Evolutionary conservation across 768 basidiomycete species (phyloP), one percentile per base, ranked within the genome.

Genomic region (Holtermanniella nyarrowii): DNA sequence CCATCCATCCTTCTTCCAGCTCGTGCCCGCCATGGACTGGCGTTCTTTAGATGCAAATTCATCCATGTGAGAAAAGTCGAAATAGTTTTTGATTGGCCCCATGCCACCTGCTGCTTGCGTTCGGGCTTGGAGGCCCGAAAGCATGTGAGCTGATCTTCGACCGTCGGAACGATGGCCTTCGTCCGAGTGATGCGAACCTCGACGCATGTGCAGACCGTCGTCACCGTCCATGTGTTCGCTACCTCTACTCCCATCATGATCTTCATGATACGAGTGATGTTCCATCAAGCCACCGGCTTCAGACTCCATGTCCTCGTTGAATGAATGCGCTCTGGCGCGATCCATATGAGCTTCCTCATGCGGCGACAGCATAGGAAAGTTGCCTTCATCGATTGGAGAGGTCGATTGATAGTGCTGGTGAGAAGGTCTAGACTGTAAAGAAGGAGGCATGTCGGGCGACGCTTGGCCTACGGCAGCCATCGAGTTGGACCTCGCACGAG

Each of bases 401-500:
- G 61, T 57, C 13, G 61, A 53, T 18, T 56, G 61, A 45, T 63
- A 64, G 40, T 67, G 65, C 49, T 52, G 49, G n/a, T 54, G 54
- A 10, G 54, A 54, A 37, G 62, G 58, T 46, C 62, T 50, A 5
- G 31, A 37, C 31, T 37, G 31, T 16, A 37, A 37, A 7, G 16
- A 7, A 7, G 31, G 31, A 7, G 31, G 31, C 10, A 52, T 46
- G 24, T 57, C 49, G 24, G 59, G 56, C 3, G 62, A 53, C 27
- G 56, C 48, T 5, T 54, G 47, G 10, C 59, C 57, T n/a, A 50
- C 27, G 22, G 50, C 40, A 3, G 52, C 53, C 44, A 67, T 55
- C 1, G 65, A 66, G 25, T 66, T 63, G 5, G 67, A 67, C 31
- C 69, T 49, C n/a, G 68, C 66, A n/a, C 68, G 63, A n/a, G 69